These are phyloP conservation scores for Pinus taeda DNA, from an alignment of 75 land plant genomes.

Conservation along the genomic window DNA sequence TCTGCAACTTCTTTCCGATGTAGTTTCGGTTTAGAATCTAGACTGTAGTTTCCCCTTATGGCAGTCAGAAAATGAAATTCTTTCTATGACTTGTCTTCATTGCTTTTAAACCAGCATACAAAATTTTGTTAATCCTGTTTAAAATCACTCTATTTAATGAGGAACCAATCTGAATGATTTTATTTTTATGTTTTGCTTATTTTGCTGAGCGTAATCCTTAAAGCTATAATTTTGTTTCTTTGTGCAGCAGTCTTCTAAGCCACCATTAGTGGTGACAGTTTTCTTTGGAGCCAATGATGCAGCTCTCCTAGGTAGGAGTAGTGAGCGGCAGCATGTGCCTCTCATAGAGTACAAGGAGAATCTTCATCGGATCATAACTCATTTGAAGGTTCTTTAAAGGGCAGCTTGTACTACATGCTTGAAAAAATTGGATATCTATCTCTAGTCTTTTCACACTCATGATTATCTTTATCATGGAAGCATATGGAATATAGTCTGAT, in stretches of 20 bases:
- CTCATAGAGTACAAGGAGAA: constrained; percentile 71
- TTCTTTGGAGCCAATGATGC: constrained; percentile 97
- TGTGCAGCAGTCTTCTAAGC: constrained; percentile 24
- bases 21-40: too few relatives aligned
- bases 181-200: too few relatives aligned
- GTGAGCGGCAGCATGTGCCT: constrained; percentile 71
- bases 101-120: too few relatives aligned
- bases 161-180: too few relatives aligned
- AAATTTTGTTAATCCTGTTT: too few relatives aligned
- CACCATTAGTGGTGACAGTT: constrained; percentile 54
- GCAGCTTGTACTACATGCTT: too few relatives aligned
- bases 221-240: neutral
- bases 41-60: too few relatives aligned
- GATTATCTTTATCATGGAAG: neutral
- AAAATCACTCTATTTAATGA: too few relatives aligned
- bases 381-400: constrained; percentile 58
- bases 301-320: constrained; percentile 57
- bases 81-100: too few relatives aligned
- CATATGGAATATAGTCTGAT: too few relatives aligned
- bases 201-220: too few relatives aligned
- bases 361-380: constrained; percentile 56
- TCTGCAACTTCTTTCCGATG: neutral
- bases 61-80: neutral
- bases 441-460: neutral
- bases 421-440: neutral